These are phyloP conservation scores for Apiospora malaysiana DNA, from an alignment of 2,329 filamentous ascomycete species.

Conservation along the genomic window DNA sequence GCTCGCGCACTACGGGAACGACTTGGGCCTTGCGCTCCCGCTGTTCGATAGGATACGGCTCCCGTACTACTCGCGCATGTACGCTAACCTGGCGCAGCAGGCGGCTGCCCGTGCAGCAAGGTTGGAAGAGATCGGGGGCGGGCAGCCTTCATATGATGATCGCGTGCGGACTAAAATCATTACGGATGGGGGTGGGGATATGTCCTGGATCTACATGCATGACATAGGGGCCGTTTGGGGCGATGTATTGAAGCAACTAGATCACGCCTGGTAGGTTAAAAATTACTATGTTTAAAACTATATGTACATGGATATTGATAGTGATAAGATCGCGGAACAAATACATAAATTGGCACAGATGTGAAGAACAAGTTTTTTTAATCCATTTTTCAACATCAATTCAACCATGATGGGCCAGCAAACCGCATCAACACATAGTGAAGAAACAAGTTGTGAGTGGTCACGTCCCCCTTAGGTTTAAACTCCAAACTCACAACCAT, in stretches of 20 bases:
- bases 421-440: no score
- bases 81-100: constrained; percentile 31
- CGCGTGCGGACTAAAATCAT: constrained; percentile 33
- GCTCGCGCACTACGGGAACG: constrained; percentile 34
- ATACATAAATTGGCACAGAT: no score
- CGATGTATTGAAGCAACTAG: neutral
- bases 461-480: no score
- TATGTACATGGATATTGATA: no score
- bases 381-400: no score
- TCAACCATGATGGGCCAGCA: no score
- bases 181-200: constrained; percentile 32
- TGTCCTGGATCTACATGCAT: constrained; percentile 36
- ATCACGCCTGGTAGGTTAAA: neutral
- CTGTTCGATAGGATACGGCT: constrained; percentile 37
- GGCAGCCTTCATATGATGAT: constrained; percentile 31
- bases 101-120: constrained; percentile 27
- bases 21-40: constrained; percentile 31
- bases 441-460: no score
- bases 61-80: constrained; percentile 40
- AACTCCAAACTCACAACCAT: no score
- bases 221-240: constrained; percentile 32
- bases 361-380: no score
- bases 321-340: no score
- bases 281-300: neutral
- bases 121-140: constrained; percentile 25